These are phyloP conservation scores for Monosporascus sp. DNA, from an alignment of 2,329 filamentous ascomycete genomes.

Conservation along the genomic window DNA sequence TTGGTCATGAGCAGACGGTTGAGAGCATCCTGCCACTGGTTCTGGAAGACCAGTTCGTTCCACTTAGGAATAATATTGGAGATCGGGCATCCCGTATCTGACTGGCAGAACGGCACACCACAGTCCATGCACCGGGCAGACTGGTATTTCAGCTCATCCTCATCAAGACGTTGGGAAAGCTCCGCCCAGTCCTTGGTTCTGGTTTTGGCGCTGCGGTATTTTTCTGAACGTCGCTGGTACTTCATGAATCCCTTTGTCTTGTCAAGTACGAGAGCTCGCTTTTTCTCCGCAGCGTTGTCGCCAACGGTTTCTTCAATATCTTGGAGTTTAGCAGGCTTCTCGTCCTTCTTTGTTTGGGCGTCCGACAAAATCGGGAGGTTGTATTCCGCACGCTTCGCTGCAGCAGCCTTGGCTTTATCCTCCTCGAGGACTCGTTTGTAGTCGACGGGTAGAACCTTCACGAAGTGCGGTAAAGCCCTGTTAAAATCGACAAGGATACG, in stretches of 20 bases:
- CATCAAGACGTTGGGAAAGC: constrained; percentile 77
- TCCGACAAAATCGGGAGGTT: constrained; percentile 72
- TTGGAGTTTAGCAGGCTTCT: constrained; percentile 65
- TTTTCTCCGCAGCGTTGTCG: constrained; percentile 81
- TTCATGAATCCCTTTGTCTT: constrained; percentile 98
- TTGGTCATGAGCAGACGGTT: constrained; percentile 93
- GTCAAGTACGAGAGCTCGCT: constrained; percentile 86
- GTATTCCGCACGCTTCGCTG: constrained; percentile 79
- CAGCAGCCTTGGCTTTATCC: constrained; percentile 78
- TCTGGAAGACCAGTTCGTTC: constrained; percentile 75
- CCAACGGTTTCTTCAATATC: constrained; percentile 91
- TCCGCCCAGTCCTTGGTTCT: constrained; percentile 92
- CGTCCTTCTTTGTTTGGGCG: constrained; percentile 57
- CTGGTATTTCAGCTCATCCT: constrained; percentile 96
- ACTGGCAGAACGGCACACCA: constrained; percentile 96
- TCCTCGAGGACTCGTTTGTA: constrained; percentile 91
- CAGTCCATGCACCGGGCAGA: constrained; percentile 98
- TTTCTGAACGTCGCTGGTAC: constrained; percentile 87
- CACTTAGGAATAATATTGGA: constrained; percentile 97
- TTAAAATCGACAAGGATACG: constrained; percentile 94
- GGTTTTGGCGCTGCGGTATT: constrained; percentile 80
- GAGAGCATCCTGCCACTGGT: constrained; percentile 85
- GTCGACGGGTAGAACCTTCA: constrained; percentile 90
- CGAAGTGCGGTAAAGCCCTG: constrained; percentile 80
- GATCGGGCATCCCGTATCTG: constrained; percentile 91